Evolutionary conservation across 1,284 basidiomycete species (phyloP).

Genomic region (Jaminaea rosea): DNA sequence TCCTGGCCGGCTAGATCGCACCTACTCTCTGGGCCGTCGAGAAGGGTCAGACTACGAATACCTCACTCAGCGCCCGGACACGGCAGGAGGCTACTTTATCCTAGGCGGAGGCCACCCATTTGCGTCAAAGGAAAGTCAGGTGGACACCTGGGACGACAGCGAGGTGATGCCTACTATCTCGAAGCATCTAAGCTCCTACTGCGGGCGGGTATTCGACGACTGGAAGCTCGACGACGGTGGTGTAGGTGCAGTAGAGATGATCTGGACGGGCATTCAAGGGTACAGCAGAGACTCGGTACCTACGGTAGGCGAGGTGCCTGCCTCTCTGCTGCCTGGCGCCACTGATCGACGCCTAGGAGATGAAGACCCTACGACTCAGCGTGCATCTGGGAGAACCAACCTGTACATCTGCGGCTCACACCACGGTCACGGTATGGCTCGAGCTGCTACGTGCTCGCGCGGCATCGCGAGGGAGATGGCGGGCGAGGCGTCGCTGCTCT

Average conservation of each 20-base stretch:
- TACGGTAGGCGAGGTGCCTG: not conserved
- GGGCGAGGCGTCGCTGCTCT: conserved; percentile 1
- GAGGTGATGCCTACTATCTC: not conserved
- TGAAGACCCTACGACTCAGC: no score
- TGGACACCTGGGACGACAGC: conserved; percentile 5
- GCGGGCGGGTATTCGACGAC: not conserved
- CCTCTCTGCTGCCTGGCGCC: not conserved
- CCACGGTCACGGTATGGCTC: conserved; percentile 9
- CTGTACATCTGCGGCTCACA: conserved; percentile 1
- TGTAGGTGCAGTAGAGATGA: not conserved
- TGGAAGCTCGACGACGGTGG: not conserved
- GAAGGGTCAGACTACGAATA: conserved; percentile 5
- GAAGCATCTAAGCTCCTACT: not conserved
- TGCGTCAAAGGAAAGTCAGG: not conserved
- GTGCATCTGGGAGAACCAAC: not conserved
- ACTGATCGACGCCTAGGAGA: no score
- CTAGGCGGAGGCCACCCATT: conserved; percentile 2
- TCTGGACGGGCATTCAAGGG: conserved; percentile 8
- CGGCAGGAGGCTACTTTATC: not conserved
- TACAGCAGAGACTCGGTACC: conserved; percentile 8
- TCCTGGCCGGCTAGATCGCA: not conserved
- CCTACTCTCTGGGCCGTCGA: conserved; percentile 2
- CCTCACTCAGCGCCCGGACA: conserved; percentile 2
- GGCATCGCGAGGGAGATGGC: conserved; percentile 2
- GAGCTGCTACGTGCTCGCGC: conserved; percentile 5